phyloP scores from a whole-genome alignment of 2,329 filamentous ascomycete genomes.

The Penicillium capsulatum region DNA sequence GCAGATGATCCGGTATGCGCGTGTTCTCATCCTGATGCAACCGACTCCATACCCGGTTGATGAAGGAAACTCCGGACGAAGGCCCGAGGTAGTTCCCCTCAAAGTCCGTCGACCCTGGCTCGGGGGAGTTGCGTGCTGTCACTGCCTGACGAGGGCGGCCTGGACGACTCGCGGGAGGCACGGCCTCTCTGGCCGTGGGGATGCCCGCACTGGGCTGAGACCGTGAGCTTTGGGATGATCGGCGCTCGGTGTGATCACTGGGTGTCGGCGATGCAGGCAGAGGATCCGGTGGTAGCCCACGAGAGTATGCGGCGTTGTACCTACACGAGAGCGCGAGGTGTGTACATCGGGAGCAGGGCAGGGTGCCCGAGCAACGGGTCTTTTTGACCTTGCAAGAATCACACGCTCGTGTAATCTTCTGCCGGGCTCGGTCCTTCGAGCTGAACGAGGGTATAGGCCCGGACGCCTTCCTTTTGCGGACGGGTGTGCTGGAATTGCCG shows the following conservation, averaged over 20 bases:
- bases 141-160: conserved; percentile 15
- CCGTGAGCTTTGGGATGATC: neutral
- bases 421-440: conserved; percentile 23
- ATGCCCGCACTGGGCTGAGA: too few species aligned
- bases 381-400: conserved; percentile 40
- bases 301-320: conserved; percentile 37
- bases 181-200: too few species aligned
- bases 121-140: conserved; percentile 41
- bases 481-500: neutral
- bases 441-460: conserved; percentile 12
- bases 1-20: conserved; percentile 26
- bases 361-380: conserved; percentile 36
- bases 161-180: too few species aligned
- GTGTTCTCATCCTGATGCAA: conserved; percentile 52
- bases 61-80: conserved; percentile 51
- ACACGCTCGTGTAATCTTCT: conserved; percentile 39
- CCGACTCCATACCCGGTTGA: conserved; percentile 66
- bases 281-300: conserved; percentile 36
- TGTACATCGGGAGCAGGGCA: conserved; percentile 35
- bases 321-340: conserved; percentile 31
- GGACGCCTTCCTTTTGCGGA: conserved; percentile 31
- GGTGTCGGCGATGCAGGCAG: conserved; percentile 13
- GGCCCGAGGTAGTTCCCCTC: conserved; percentile 55
- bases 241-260: neutral
- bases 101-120: conserved; percentile 47